Base-by-base conservation (phyloP, 2,329 filamentous ascomycete genomes). In the Sporothrix euskadiensis region DNA sequence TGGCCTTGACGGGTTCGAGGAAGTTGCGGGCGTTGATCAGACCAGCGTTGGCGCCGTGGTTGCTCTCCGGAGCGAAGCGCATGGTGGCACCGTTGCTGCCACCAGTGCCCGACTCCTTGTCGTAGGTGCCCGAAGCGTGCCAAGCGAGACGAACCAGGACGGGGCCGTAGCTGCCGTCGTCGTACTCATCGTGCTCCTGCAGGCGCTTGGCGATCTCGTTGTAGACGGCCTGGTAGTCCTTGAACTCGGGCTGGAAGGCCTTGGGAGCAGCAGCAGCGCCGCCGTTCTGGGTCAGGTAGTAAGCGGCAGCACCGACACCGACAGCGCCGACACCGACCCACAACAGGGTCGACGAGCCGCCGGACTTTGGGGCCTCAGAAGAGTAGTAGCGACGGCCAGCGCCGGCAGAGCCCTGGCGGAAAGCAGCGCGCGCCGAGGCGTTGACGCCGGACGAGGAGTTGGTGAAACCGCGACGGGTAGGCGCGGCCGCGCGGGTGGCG, bases 51-150 rank as follows among this genome's bases (percentile, higher is more conserved):
- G 95, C 96, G 78, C 94, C 94, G 83, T 99, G 95, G 82, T 91
- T 90, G 75, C 89, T 87, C 85, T 98, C 96, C 65, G 95, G 94
- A 32, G 90, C 87, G 82, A 98, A 98, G 80, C 96, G 90, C 96
- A 98, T 98, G 77, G 94, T 98, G 73, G 95, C 95, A 77, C 96
- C 95, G 83, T 98, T 97, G 87, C 92, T 95, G 77, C 95, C 95
- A 79, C 95, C 96, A 63, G 95, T 98, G 77, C 88, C 88, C 35
- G 94, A 97, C 80, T 89, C 88, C 85, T 91, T 92, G 81, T 98
- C 95, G 80, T 91, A 98, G 78, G 95, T 99, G 78, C 95, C 95
- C 78, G 91, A 94, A 77, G 91, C 90, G 85, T 98, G 96, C 95
- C 96, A 98, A 75, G 94, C 95, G 78, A 98, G 88, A 79, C 95